Evolutionary conservation across 495 filamentous ascomycete species (phyloP).

Genomic region (Podospora anserina): DNA sequence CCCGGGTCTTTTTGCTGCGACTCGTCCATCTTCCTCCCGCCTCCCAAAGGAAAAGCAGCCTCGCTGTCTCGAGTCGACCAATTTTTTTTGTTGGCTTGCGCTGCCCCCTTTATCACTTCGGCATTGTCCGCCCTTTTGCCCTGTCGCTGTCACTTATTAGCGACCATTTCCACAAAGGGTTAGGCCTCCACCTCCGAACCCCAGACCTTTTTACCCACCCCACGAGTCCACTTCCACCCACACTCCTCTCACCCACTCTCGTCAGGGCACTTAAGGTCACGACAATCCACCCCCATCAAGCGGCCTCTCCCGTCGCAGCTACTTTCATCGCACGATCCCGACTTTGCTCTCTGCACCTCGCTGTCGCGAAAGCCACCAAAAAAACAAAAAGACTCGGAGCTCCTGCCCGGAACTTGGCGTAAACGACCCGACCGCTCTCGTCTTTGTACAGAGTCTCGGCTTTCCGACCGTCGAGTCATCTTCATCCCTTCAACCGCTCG

Average conservation of each 20-base stretch:
- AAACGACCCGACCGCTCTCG: neutral
- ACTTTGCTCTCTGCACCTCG: neutral
- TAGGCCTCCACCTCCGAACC: constrained; percentile 17
- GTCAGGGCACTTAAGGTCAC: constrained; percentile 1
- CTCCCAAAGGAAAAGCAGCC: too few species aligned
- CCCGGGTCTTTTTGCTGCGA: too few species aligned
- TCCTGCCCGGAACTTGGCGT: neutral
- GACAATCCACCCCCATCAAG: neutral
- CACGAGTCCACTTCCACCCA: neutral
- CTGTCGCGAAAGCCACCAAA: neutral
- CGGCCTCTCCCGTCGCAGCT: constrained; percentile 1
- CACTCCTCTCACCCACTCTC: constrained; percentile 9
- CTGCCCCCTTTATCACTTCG: constrained; percentile 15
- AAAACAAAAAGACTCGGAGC: neutral
- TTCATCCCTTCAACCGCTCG: neutral
- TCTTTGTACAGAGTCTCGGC: neutral
- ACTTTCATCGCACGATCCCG: neutral
- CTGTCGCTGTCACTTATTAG: constrained; percentile 4
- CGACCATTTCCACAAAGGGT: constrained; percentile 19
- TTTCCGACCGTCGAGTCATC: constrained; percentile 11
- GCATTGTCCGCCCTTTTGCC: constrained; percentile 13
- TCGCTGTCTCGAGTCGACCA: neutral
- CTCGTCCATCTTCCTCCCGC: too few species aligned
- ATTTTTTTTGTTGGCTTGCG: neutral
- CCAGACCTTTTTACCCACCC: constrained; percentile 9